Base-by-base conservation (phyloP, 2,329 filamentous ascomycete genomes). In the Ophiocordyceps camponoti-rufipedis region DNA sequence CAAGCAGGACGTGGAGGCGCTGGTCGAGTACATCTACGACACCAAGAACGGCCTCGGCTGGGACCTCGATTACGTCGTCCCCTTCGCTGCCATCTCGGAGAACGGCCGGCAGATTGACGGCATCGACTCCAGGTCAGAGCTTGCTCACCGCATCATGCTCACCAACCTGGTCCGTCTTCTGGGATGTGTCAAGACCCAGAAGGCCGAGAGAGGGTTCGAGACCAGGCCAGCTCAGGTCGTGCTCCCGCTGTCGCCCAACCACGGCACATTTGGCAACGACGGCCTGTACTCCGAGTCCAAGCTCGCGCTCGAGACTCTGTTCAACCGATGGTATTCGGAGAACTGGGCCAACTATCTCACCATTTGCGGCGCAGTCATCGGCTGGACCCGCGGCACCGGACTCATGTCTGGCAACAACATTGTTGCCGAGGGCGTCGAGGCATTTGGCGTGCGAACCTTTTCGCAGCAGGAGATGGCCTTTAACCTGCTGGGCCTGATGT, bases 401-500 rank as follows among this genome's bases (percentile, higher is more conserved):
- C 78, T 98, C 55, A 98, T 98, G 89, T 85, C 83, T 53, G 88
- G 84, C 58, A 96, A 96, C 73, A 96, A 98, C 64, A 80, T 96
- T 55, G 88, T 96, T 52, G 91, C 91, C 33, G 89, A 96, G 62
- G 91, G 89, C 48, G 86, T 98, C 47, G 91, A 98, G 70, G 85
- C 85, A 55, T 91, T 93, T 53, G 91, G 91, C 56, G 91, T 96
- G 28, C 87, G 91, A 55, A 98, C 91, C 4, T 98, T 98, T 72
- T 96, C 89, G 10, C 91, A 96, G 67, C 87, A 94, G 62, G 91
- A 98, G 66, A 98, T 98, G 91, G 91, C 91, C 14, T 98, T 98
- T 74, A 98, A 98, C 67, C 67, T 98, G 53, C 77, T 98, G 41
- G 89, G 91, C 54, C 76, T 98, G 45, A 94, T 98, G 91, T 84